phyloP scores from a whole-genome alignment of 1,284 basidiomycete genomes.

The Cryptococcus sp. region DNA sequence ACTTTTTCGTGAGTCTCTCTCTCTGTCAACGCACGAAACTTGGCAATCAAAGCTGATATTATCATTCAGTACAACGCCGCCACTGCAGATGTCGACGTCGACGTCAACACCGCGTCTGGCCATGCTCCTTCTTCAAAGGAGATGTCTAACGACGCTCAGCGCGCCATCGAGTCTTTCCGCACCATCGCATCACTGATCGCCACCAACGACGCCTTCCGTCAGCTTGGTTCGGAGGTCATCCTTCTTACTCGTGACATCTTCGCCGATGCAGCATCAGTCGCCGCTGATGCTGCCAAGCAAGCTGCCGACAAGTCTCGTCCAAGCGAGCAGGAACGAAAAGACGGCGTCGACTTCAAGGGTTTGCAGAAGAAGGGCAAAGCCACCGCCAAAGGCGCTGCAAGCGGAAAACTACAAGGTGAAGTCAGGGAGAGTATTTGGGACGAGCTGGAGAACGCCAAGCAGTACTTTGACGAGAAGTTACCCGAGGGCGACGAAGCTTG shows the following conservation, averaged over 20 bases:
- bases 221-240: slow-evolving; percentile 53
- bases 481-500: slow-evolving; percentile 54
- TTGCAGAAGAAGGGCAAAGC: slow-evolving; percentile 51
- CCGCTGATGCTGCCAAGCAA: slow-evolving; percentile 42
- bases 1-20: slow-evolving; percentile 41
- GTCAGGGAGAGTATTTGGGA: slow-evolving; percentile 40
- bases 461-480: slow-evolving; percentile 55
- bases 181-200: slow-evolving; percentile 53
- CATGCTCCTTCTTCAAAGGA: slow-evolving; percentile 40
- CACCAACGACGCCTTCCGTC: slow-evolving; percentile 52
- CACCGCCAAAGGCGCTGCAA: slow-evolving; percentile 41
- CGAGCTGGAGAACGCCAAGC: slow-evolving; percentile 35
- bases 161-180: slow-evolving; percentile 51
- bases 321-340: slow-evolving; percentile 43
- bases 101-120: slow-evolving; percentile 30
- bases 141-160: slow-evolving; percentile 48
- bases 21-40: neutral
- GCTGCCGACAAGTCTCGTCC: slow-evolving; percentile 45
- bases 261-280: slow-evolving; percentile 50
- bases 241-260: slow-evolving; percentile 53
- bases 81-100: slow-evolving; percentile 42
- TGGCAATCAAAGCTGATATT: neutral
- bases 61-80: slow-evolving; percentile 38
- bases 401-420: slow-evolving; percentile 45
- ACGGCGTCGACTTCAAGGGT: slow-evolving; percentile 47